These are phyloP conservation scores for Penicillium diatomitis DNA, from an alignment of 495 filamentous ascomycete species.

Conservation along the genomic window DNA sequence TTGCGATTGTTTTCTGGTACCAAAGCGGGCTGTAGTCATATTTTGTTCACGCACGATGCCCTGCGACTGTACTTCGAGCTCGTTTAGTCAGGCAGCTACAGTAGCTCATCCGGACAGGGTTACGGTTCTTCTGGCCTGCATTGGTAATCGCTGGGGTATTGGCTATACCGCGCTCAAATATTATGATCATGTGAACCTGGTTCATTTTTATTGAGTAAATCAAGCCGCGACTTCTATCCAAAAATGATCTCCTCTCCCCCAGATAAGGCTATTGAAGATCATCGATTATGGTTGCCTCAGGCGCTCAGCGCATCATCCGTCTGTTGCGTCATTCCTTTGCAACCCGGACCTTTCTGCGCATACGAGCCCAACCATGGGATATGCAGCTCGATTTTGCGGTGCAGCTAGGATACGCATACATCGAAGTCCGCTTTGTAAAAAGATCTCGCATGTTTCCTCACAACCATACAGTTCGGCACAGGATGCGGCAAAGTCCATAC, in stretches of 20 bases:
- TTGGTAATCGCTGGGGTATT: no score
- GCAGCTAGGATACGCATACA: not conserved
- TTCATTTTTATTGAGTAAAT: no score
- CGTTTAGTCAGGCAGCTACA: no score
- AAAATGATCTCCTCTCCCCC: not conserved
- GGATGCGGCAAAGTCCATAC: constrained; percentile 3
- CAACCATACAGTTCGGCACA: constrained; percentile 7
- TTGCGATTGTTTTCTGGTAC: no score
- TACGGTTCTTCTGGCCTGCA: no score
- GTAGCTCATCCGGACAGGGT: no score
- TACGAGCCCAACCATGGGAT: constrained; percentile 13
- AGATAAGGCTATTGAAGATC: not conserved
- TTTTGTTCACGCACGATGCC: no score
- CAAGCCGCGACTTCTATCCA: no score
- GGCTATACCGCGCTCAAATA: no score
- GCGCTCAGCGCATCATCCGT: not conserved
- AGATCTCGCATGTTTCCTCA: not conserved
- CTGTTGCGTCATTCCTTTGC: constrained; percentile 16
- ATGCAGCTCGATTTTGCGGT: constrained; percentile 5
- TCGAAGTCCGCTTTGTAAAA: not conserved
- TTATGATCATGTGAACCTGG: no score
- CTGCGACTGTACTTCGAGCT: no score
- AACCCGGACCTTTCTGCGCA: constrained; percentile 5
- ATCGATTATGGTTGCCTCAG: constrained; percentile 9
- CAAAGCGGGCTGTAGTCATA: no score